phyloP scores from a whole-genome alignment of 352 stramenopile species.

The Pythium rishiriense region DNA sequence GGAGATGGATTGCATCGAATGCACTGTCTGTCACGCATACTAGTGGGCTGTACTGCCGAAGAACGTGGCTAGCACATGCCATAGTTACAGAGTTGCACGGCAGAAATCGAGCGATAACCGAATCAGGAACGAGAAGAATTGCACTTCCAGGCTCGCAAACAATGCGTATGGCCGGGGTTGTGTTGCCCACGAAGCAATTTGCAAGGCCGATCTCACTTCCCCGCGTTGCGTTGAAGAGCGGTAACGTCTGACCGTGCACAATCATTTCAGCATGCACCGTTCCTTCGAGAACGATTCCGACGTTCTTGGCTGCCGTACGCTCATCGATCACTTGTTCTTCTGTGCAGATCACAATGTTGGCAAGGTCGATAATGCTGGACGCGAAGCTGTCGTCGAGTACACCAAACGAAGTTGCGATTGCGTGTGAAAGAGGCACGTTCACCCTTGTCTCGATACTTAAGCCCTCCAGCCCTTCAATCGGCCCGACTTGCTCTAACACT shows the following conservation, averaged over 20 bases:
- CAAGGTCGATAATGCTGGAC: constrained; percentile 10
- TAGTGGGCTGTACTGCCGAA: constrained; percentile 71
- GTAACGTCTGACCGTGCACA: constrained; percentile 36
- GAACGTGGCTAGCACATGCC: constrained; percentile 56
- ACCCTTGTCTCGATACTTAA: neutral
- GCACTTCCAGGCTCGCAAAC: constrained; percentile 49
- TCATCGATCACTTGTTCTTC: constrained; percentile 24
- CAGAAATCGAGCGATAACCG: constrained; percentile 57
- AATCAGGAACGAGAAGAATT: constrained; percentile 58
- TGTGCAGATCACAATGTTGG: constrained; percentile 5
- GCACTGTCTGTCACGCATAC: constrained; percentile 75
- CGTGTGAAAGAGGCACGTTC: neutral
- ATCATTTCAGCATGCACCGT: constrained; percentile 54
- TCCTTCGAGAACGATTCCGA: constrained; percentile 69
- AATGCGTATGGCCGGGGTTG: constrained; percentile 40
- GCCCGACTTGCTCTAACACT: constrained; percentile 36
- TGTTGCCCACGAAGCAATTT: constrained; percentile 58
- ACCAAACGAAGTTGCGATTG: constrained; percentile 9
- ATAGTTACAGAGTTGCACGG: constrained; percentile 52
- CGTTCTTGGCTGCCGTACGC: constrained; percentile 6
- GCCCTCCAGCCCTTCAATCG: constrained; percentile 23
- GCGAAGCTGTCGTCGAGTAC: constrained; percentile 13
- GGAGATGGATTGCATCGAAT: constrained; percentile 84
- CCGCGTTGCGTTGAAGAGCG: constrained; percentile 51
- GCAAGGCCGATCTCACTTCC: constrained; percentile 73